phyloP scores from a whole-genome alignment of 768 basidiomycete genomes.

The Pulveroboletus sp. region DNA sequence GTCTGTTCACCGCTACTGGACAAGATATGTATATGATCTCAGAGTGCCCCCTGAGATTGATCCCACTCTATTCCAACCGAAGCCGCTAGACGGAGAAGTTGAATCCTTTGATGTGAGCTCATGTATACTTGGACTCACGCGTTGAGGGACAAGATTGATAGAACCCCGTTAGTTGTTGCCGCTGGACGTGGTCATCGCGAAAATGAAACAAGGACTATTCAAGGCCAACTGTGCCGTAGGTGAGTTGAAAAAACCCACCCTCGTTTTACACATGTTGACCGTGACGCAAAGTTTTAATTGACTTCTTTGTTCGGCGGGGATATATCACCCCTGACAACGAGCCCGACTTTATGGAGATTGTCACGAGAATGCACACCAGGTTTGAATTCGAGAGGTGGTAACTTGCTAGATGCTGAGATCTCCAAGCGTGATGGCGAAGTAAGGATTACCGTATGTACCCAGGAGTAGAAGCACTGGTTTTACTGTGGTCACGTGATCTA shows the following conservation, averaged over 20 bases:
- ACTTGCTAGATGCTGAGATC: not conserved
- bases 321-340: constrained; percentile 86
- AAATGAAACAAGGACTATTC: constrained; percentile 70
- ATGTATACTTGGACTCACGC: not conserved
- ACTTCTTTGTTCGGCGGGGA: constrained; percentile 85
- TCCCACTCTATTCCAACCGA: constrained; percentile 51
- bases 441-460: too few relatives aligned
- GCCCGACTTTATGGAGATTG: constrained; percentile 72
- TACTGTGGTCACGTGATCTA: constrained; percentile 9
- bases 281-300: constrained; percentile 65
- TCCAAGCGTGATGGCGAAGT: too few relatives aligned
- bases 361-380: constrained; percentile 65
- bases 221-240: constrained; percentile 91
- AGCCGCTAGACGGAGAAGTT: constrained; percentile 88
- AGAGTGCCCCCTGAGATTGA: constrained; percentile 52
- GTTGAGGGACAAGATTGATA: not conserved
- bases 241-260: constrained; percentile 29
- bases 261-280: constrained; percentile 1
- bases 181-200: constrained; percentile 54
- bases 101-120: constrained; percentile 79
- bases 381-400: constrained; percentile 62
- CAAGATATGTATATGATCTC: constrained; percentile 83
- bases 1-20: not conserved
- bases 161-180: constrained; percentile 51
- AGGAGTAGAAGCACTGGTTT: not conserved